Evolutionary conservation across 2,329 filamentous ascomycete genomes (phyloP), one percentile per base, ranked within the genome.

Genomic region (Stachybotrys elegans): DNA sequence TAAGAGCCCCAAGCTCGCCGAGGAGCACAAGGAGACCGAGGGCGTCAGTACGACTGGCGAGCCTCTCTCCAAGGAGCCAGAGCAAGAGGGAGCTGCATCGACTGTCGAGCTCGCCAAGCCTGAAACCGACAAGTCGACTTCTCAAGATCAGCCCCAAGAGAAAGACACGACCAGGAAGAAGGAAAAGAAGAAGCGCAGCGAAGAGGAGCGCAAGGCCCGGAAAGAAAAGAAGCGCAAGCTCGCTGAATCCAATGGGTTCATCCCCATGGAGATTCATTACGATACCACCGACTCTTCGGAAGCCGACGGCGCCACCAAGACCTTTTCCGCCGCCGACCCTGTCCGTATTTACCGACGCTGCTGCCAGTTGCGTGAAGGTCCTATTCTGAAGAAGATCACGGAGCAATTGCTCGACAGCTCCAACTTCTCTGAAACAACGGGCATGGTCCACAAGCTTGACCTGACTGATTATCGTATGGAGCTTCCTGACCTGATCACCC

Each of bases 151-250:
- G 16, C n/a, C 23, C 40, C 58, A 58, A 36, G 63, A 69, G 20
- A 69, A 67, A 59, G 78, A 65, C 32, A 68, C 67, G 23, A 71
- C 67, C 7, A 84, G 83, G 55, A 96, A 94, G 67, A 93, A 89
- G 65, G 91, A 96, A 59, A 96, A 95, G 73, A 96, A 96, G 69
- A 95, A 95, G 70, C 83, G 86, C 52, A 95, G 88, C 32, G 92
- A 96, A 60, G 90, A 92, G 47, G 92, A 96, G 64, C 78, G 91
- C 34, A 95, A 94, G 60, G 88, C 93, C 48, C 81, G 91, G 43
- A 95, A 94, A 62, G 91, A 96, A 65, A 88, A 88, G 66, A 92
- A 88, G 60, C 78, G 89, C 50, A 82, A 81, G 59, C 81, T 88
- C 54, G 92, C 91, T 20, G 88, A 95, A 59, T 88, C 88, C 46